Evolutionary conservation across 2,329 filamentous ascomycete genomes (phyloP), one percentile per base, ranked within the genome.

Genomic region (Rhinocladiella mackenziei): DNA sequence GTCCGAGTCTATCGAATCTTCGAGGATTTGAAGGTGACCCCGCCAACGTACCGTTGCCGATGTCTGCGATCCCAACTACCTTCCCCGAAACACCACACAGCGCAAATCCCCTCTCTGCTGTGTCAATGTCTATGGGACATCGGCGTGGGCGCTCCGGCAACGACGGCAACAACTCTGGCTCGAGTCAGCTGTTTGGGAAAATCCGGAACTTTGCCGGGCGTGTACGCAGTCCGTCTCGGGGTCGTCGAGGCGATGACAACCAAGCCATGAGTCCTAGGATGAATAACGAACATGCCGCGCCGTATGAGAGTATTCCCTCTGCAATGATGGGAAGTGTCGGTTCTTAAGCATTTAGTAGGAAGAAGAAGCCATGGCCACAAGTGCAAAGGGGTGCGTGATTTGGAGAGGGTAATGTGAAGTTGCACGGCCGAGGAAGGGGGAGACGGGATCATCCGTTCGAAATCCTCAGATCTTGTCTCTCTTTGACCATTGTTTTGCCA

Each of bases 171-270:
- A 48, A 40, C 22, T 44, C 39, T 17, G 32, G 28, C 3, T 38
- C 41, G 4, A 44, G 34, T 13, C 76, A 71, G 45, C 69, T 81
- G 25, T 72, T 75, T 8, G 68, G 65, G 39, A 75, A 75, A 49
- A 63, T 77, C 42, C 66, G 72, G 19, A 76, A 71, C 43, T 67
- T 81, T 14, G 73, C 75, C 2, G 75, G 75, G n/a, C 71, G 77
- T 15, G 78, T 80, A 70, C 70, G 78, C 28, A 78, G 72, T 58
- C 75, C 68, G 38, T 76, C 72, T 51, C 73, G 77, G 41, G 73
- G 71, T 29, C 67, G 75, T 18, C 66, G 32, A 35, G 45, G 41
- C 29, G 50, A 53, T 35, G 50, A 53, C 22, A 53, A 53, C 15
- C 45, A 48, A 34, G 40, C 46, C 6, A 53, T 50, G 46, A 53